A percentile compares a stretch with the other conserved stretches of the same genome.
Evolutionary conservation across 306 rosid species (phyloP).

Genomic region (Mimosa pudica): DNA sequence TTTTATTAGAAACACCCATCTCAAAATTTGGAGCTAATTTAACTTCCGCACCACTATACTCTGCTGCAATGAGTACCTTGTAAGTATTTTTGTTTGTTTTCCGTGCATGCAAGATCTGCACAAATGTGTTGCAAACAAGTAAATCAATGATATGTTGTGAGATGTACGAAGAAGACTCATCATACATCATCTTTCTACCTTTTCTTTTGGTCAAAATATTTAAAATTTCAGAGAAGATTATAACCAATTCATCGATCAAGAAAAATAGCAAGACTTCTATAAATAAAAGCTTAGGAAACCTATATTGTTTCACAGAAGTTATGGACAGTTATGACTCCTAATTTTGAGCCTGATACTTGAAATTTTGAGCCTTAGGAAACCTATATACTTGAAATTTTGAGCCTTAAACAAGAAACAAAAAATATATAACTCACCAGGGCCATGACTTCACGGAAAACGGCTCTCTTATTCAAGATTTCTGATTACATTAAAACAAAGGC

Average conservation of each 20-base stretch:
- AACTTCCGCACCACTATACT: not conserved
- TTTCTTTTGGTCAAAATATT: not conserved
- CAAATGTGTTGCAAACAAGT: not conserved
- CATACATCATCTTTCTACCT: not conserved
- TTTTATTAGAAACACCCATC: conserved; percentile 4
- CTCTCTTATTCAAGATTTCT: not conserved
- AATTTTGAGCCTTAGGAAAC: too few species aligned
- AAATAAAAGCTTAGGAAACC: too few species aligned
- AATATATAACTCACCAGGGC: conserved; percentile 1
- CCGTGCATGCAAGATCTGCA: not conserved
- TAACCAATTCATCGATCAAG: not conserved
- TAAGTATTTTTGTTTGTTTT: not conserved
- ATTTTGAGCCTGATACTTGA: not conserved
- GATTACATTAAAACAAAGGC: not conserved
- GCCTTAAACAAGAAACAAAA: not conserved
- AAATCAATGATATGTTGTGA: not conserved
- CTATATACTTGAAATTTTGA: not conserved
- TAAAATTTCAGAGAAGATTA: not conserved
- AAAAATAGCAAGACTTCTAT: not conserved
- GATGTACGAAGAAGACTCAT: not conserved
- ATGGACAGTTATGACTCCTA: not conserved
- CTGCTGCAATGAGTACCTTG: not conserved
- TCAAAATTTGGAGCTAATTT: not conserved
- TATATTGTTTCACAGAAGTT: not conserved
- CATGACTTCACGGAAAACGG: not conserved